Evolutionary conservation across 2,329 filamentous ascomycete species (phyloP).

Genomic region (Lithohypha guttulata): DNA sequence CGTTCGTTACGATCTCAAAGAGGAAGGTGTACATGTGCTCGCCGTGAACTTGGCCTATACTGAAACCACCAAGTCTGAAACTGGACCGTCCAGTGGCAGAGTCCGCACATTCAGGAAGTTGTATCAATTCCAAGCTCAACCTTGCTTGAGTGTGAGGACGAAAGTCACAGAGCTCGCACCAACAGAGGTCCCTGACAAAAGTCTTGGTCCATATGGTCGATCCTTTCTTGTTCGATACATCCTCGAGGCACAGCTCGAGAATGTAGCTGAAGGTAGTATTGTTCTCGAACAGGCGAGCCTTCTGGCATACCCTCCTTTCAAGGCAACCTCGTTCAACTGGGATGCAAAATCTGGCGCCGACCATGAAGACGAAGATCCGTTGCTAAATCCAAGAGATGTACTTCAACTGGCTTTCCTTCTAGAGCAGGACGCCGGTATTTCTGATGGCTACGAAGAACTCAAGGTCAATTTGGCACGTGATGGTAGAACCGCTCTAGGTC

Average conservation of each 20-base stretch:
- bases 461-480: conserved; percentile 31
- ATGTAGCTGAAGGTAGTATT: conserved; percentile 74
- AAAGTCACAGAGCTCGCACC: conserved; percentile 61
- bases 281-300: conserved; percentile 50
- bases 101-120: conserved; percentile 85
- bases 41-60: conserved; percentile 92
- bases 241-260: conserved; percentile 90
- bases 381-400: conserved; percentile 51
- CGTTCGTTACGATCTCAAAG: conserved; percentile 76
- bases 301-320: conserved; percentile 29
- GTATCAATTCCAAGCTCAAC: conserved; percentile 92
- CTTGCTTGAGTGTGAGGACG: conserved; percentile 78
- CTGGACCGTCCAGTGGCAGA: conserved; percentile 45
- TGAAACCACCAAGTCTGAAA: conserved; percentile 52
- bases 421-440: conserved; percentile 42
- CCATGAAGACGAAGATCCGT: conserved; percentile 29
- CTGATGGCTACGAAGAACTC: conserved; percentile 41
- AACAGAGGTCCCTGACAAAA: conserved; percentile 35
- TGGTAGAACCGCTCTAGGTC: conserved; percentile 57
- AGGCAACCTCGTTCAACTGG: conserved; percentile 45
- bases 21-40: conserved; percentile 87
- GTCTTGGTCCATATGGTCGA: conserved; percentile 35
- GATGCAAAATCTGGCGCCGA: conserved; percentile 28
- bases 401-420: conserved; percentile 55
- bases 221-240: conserved; percentile 48